These are phyloP conservation scores for Hyphopichia burtonii DNA, from an alignment of 1,139 yeast genomes.

Conservation along the genomic window DNA sequence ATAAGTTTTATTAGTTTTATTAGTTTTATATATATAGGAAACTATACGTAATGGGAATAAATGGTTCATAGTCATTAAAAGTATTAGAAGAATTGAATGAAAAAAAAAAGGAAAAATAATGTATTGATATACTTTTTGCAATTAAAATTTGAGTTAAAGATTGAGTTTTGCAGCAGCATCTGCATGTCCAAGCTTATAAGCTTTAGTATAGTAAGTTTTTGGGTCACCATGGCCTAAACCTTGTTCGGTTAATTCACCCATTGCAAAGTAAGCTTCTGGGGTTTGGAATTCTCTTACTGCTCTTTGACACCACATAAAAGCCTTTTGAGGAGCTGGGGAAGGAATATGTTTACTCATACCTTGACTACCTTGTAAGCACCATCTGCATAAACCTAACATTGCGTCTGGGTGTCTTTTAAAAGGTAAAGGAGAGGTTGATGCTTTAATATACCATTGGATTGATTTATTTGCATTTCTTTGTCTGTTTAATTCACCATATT, in stretches of 20 bases:
- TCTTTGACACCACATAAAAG: conserved; percentile 85
- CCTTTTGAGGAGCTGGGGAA: conserved; percentile 69
- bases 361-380: conserved; percentile 84
- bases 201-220: conserved; percentile 20
- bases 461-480: conserved; percentile 68
- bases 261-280: conserved; percentile 78
- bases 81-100: too few relatives aligned
- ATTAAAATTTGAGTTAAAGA: neutral
- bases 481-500: conserved; percentile 75
- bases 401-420: conserved; percentile 78
- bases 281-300: conserved; percentile 74
- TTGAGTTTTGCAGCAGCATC: conserved; percentile 12
- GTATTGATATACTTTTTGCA: neutral
- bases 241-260: conserved; percentile 78
- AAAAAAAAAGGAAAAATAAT: too few relatives aligned
- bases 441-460: conserved; percentile 86
- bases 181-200: conserved; percentile 22
- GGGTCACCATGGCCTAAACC: conserved; percentile 66
- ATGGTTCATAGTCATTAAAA: too few relatives aligned
- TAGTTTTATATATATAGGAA: too few relatives aligned
- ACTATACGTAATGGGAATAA: too few relatives aligned
- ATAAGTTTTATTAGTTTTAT: too few relatives aligned
- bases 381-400: conserved; percentile 84
- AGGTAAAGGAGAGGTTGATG: conserved; percentile 55
- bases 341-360: conserved; percentile 54